Evolutionary conservation across 2,329 filamentous ascomycete species (phyloP), one percentile per base, ranked within the genome.

Genomic region (Colletotrichum tropicale): DNA sequence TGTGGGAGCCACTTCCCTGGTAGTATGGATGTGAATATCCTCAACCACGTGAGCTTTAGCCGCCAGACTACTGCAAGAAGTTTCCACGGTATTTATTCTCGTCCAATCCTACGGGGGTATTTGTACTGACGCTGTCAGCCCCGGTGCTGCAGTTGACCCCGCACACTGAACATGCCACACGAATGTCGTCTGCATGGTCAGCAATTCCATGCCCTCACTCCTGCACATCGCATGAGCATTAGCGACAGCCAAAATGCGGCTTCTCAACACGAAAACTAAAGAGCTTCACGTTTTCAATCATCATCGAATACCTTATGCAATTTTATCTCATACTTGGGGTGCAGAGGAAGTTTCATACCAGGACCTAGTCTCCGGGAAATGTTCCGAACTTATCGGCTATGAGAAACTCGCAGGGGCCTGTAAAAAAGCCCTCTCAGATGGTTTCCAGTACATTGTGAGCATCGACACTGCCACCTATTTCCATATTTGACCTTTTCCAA

Each of bases 401-500:
- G 43, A 12, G 10, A 48, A 48, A 21, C 18, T 48, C 6, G 18
- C 9, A 48, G 43, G 43, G 0, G 43, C 10, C n/a, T 48, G 43
- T 48, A 13, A 21, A 48, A n/a, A 21, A 13, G 43, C n/a, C 43
- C n/a, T 48, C 0, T 12, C 43, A 7, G 43, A 48, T 21, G 43
- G n/a, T 0, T 48, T 48, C n/a, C 43, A 48, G 6, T 48, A 48
- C 8, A 48, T 48, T 13, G 43, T 48, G 43, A 48, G 43, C 8
- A 21, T 12, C 0, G 0, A 9, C 16, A 43, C 0, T 43, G 0
- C 2, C 18, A 43, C 5, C 1, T 10, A 0, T 0, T 43, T 18
- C 18, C 0, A n/a, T n/a, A 10, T 6, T 43, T n/a, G 18, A 43
- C 38, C 0, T 48, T 21, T 48, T 21, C n/a, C 43, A 48, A 16